Base-by-base conservation (phyloP, 106 monocot genomes). In the Apostasia ramifera region DNA sequence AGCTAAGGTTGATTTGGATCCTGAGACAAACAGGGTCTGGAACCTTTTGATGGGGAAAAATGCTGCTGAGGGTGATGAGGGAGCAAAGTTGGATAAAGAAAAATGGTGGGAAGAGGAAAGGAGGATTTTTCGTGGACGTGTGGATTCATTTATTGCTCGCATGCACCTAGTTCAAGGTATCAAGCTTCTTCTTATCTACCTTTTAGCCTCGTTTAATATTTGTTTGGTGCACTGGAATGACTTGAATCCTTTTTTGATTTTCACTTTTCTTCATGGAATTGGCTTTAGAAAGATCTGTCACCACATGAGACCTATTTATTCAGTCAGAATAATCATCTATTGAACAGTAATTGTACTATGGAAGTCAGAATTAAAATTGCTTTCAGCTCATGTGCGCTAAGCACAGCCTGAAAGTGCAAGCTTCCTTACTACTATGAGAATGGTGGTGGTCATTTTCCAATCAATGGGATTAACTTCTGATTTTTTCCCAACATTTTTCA, bases 121-220 rank as follows among this genome's bases (percentile, higher is more conserved):
- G 67, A 53, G 59, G 26, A 74, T 98, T 56, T 98, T 92, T 47
- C 78, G 53, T 68, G 89, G 89, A 41, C 86, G 97, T 47, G 79
- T 75, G 5, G 83, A 89, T 57, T 92, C 92, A 60, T 98, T 98
- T 73, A 92, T 98, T 78, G 82, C 92, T 53, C 73, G 85, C 10
- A 98, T 98, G 97, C 92, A 98, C 76, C 84, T 89, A 47, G 81
- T 98, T 14, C 97, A 98, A 90, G 97, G 97, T 97, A 85, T 12
- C 11, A 12, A 69, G n/a, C 44, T 62, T 54, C 14, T 70, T 44
- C n/a, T 59, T 41, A 9, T 43, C 13, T 71, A 3, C n/a, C 40
- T 48, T 6, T 14, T 10, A 66, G 49, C 26, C 1, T 37, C 15
- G 14, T 39, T 50, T 42, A 26, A 37, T 50, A 4, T 38, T 38